Conservation (phyloP, 495 filamentous ascomycete species). For the Penicillium goetzii region DNA sequence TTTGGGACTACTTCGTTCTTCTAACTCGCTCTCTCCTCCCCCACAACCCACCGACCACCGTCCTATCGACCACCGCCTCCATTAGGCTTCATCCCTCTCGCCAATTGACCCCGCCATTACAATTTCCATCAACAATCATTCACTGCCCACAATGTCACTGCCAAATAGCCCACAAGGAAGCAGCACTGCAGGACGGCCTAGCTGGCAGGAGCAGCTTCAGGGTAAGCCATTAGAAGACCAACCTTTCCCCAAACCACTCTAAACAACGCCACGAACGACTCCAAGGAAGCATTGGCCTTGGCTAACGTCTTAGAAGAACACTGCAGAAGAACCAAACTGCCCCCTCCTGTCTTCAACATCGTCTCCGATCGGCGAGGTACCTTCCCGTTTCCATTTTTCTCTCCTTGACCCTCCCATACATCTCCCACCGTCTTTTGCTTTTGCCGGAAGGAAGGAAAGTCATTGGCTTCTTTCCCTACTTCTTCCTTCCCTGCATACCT, state of each 20-base stretch:
- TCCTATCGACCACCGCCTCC: conserved; percentile 6
- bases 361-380: conserved; percentile 80
- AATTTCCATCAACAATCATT: conserved; percentile 8
- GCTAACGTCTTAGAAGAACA: conserved; percentile 51
- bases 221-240: conserved; percentile 42
- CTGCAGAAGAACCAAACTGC: conserved; percentile 59
- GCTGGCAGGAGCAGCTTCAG: conserved; percentile 58
- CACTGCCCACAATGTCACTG: conserved; percentile 34
- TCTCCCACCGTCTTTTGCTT: conserved; percentile 3
- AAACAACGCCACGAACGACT: background rate
- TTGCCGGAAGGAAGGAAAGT: background rate
- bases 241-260: background rate
- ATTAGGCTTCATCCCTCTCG: conserved; percentile 14
- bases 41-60: background rate
- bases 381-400: conserved; percentile 23
- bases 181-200: conserved; percentile 24
- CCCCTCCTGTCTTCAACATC: conserved; percentile 66
- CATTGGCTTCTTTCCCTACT: background rate
- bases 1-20: background rate
- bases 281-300: background rate
- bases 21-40: background rate
- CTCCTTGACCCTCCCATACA: conserved; percentile 4
- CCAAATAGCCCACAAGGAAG: conserved; percentile 31
- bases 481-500: background rate
- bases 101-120: conserved; percentile 9